Base-by-base conservation (phyloP, 2,329 filamentous ascomycete genomes). In the Endothia cerciana region DNA sequence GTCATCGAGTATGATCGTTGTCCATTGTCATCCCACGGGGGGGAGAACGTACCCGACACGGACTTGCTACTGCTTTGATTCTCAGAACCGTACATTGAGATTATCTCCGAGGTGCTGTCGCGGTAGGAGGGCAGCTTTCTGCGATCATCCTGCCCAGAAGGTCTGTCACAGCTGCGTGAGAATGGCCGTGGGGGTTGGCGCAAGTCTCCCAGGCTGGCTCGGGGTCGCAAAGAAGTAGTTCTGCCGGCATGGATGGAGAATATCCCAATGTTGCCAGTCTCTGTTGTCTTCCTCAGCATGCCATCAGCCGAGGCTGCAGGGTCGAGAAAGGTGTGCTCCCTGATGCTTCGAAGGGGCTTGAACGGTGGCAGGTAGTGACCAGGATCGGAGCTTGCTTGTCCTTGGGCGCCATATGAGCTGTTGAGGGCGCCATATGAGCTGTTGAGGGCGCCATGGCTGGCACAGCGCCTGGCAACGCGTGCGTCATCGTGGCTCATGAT, bases 221-320 rank as follows among this genome's bases (percentile, higher is more conserved):
- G 74, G 41, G 72, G 64, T 22, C 74, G 74, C 66, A 74, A 69
- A 15, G 69, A 68, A 6, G 75, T 75, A 15, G 78, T 76, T 57
- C 78, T 81, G 70, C 87, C 85, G 63, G 83, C 85, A 72, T 88
- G 88, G 59, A 85, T 77, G 61, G 84, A 86, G 73, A 88, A 89
- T 60, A 85, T 76, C 4, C 86, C 86, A 69, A 88, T 87, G 70
- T 89, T 86, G n/a, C 87, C 87, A 10, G 86, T 88, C 72, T 89
- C 87, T 0, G 87, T 89, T 1, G 85, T 88, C 3, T 84, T 89
- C 76, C 85, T 89, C 66, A 89, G 78, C 87, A 89, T 89, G 73
- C 85, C 84, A 70, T 87, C 83, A n/a, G 89, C 76, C 1, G 84
- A 84, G 5, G 82, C 85, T 0, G 85, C 84, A 1, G 79, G 83